A percentile compares a stretch with the other conserved stretches of the same genome.
Conservation (phyloP, 805 yeast species). For the Starmerella powellii region DNA sequence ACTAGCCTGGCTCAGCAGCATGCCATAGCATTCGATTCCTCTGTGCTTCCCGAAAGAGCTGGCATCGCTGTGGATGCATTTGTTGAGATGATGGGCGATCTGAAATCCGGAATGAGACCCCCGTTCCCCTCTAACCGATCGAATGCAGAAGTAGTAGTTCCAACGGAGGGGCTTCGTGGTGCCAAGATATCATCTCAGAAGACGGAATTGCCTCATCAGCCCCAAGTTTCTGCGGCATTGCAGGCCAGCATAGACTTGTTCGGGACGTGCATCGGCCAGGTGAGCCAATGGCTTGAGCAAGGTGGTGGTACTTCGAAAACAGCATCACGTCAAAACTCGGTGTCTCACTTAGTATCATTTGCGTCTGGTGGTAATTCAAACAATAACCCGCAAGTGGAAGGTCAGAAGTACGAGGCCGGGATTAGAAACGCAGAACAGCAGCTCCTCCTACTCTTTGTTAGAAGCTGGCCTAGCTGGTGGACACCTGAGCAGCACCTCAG, state of each 20-base stretch:
- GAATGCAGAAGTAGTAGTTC: background rate
- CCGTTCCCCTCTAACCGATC: slow-evolving; percentile 40
- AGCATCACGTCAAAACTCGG: slow-evolving; percentile 21
- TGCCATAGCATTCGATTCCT: slow-evolving; percentile 40
- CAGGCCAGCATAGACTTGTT: slow-evolving; percentile 23
- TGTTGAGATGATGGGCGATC: slow-evolving; percentile 55
- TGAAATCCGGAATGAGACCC: slow-evolving; percentile 47
- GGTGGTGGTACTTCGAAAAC: slow-evolving; percentile 9
- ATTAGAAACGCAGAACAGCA: slow-evolving; percentile 15
- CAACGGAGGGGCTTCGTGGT: slow-evolving; percentile 7
- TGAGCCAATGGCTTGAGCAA: slow-evolving; percentile 17
- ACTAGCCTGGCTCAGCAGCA: slow-evolving; percentile 21
- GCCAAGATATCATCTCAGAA: slow-evolving; percentile 14
- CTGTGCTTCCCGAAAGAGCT: slow-evolving; percentile 53
- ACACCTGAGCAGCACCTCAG: slow-evolving; percentile 43
- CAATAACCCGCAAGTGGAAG: background rate
- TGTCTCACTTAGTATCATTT: slow-evolving; percentile 18
- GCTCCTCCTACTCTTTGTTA: slow-evolving; percentile 31
- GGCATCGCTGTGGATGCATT: slow-evolving; percentile 61
- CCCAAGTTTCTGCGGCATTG: slow-evolving; percentile 16
- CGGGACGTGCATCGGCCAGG: slow-evolving; percentile 21
- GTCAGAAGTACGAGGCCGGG: slow-evolving; percentile 3
- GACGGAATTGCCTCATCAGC: slow-evolving; percentile 17
- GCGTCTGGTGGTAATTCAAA: slow-evolving; percentile 11
- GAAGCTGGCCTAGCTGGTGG: slow-evolving; percentile 60